Evolutionary conservation across 31 red algal species (phyloP).

Genomic region (Asparagopsis taxiformis): DNA sequence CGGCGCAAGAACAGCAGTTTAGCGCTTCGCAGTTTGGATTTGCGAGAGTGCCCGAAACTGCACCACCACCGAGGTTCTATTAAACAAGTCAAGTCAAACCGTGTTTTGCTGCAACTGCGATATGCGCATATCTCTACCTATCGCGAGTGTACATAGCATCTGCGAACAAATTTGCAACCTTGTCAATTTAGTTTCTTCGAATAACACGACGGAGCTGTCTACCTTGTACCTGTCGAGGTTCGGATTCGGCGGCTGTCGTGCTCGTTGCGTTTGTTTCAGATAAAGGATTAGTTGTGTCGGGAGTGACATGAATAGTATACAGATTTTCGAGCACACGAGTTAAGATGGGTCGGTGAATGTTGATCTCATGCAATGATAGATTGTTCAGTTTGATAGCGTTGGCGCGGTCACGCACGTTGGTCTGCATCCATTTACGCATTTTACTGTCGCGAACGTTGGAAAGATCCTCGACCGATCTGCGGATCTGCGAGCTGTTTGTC

Average conservation of each 20-base stretch:
- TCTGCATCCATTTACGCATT: slow-evolving; percentile 79
- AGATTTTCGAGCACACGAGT: slow-evolving; percentile 48
- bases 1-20: slow-evolving; percentile 59
- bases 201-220: slow-evolving; percentile 56
- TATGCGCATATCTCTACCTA: too few relatives aligned
- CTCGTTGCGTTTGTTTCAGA: slow-evolving; percentile 26
- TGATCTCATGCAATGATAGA: slow-evolving; percentile 71
- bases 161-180: too few relatives aligned
- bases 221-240: slow-evolving; percentile 12
- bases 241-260: slow-evolving; percentile 13
- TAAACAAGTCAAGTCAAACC: not conserved
- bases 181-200: slow-evolving; percentile 53
- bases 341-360: slow-evolving; percentile 52
- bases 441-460: slow-evolving; percentile 81
- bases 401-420: slow-evolving; percentile 47
- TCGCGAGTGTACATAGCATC: too few relatives aligned
- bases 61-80: slow-evolving; percentile 57
- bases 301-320: slow-evolving; percentile 53
- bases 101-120: not conserved
- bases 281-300: slow-evolving; percentile 15
- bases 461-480: slow-evolving; percentile 64
- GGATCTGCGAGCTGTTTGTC: slow-evolving; percentile 15
- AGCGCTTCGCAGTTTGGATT: slow-evolving; percentile 56
- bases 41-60: slow-evolving; percentile 61
- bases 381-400: slow-evolving; percentile 80